Conservation (phyloP, 257 asterid genomes). For the Salvia splendens region DNA sequence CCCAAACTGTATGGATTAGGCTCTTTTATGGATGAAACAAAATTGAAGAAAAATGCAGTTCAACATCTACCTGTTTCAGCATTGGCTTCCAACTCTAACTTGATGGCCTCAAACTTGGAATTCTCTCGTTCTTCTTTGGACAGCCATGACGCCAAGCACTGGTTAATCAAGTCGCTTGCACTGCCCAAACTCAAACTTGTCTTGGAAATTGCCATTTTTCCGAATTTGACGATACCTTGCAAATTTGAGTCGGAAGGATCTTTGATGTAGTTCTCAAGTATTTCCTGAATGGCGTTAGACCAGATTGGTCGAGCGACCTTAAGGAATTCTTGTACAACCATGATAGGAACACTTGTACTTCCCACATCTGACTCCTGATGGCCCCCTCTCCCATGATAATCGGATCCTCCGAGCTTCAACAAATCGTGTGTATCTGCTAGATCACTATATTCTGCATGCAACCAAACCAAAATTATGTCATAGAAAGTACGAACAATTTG, state of each 20-base stretch:
- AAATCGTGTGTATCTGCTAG: constrained; percentile 75
- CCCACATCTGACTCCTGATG: constrained; percentile 88
- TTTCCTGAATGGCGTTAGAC: constrained; percentile 61
- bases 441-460: constrained; percentile 69
- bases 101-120: constrained; percentile 57
- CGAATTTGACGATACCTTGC: constrained; percentile 56
- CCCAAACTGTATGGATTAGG: background rate
- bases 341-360: constrained; percentile 64
- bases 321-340: constrained; percentile 71
- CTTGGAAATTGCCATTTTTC: constrained; percentile 40
- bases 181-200: constrained; percentile 29
- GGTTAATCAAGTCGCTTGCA: constrained; percentile 57
- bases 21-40: constrained; percentile 26
- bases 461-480: background rate
- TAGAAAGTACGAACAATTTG: background rate
- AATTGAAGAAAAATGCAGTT: constrained; percentile 24
- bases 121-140: constrained; percentile 66
- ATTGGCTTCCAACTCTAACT: constrained; percentile 33
- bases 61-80: constrained; percentile 30
- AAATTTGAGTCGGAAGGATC: constrained; percentile 67
- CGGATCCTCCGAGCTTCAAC: constrained; percentile 93
- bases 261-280: constrained; percentile 52
- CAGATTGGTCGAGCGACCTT: constrained; percentile 87
- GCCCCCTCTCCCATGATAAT: constrained; percentile 88
- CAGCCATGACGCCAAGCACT: constrained; percentile 59